Evolutionary conservation across 192 early-diverging fungal genomes (phyloP).

Genomic region (Coemansia sp.): DNA sequence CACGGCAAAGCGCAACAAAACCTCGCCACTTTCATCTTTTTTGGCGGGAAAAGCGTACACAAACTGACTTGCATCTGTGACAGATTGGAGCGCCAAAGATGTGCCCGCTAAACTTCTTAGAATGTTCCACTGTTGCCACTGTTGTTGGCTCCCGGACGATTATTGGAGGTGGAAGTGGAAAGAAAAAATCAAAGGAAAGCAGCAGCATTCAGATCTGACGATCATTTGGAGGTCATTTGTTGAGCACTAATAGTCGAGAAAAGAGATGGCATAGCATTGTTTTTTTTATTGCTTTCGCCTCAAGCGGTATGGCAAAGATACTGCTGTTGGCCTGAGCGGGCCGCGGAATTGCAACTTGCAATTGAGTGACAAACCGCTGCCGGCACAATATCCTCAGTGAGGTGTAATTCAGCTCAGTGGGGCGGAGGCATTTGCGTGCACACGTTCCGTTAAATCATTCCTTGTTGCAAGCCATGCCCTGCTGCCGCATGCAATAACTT

Average conservation of each 20-base stretch:
- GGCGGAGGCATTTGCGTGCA: not conserved
- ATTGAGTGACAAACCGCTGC: not conserved
- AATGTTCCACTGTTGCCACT: not conserved
- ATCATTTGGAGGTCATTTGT: not conserved
- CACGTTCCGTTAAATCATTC: not conserved
- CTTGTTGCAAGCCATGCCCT: not conserved
- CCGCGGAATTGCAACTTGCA: not conserved
- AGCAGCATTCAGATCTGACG: not conserved
- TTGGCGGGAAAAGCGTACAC: not conserved
- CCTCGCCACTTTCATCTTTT: conserved; percentile 7
- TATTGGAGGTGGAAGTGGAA: not conserved
- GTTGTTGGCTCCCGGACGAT: not conserved
- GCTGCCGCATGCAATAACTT: conserved; percentile 3
- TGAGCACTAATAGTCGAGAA: not conserved
- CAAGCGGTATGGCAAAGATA: not conserved
- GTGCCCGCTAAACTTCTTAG: not conserved
- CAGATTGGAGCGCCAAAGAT: not conserved
- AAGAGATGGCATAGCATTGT: not conserved
- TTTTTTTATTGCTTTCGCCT: not conserved
- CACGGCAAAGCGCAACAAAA: not conserved
- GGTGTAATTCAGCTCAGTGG: not conserved
- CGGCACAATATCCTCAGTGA: not conserved
- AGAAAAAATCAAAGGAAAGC: not conserved
- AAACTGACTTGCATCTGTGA: not conserved
- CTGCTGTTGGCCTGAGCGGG: not conserved